Percentiles rank a stretch among this genome's conserved stretches.
Evolutionary conservation across 1,284 basidiomycete genomes (phyloP).

Genomic region (Ustilago xerochloae): DNA sequence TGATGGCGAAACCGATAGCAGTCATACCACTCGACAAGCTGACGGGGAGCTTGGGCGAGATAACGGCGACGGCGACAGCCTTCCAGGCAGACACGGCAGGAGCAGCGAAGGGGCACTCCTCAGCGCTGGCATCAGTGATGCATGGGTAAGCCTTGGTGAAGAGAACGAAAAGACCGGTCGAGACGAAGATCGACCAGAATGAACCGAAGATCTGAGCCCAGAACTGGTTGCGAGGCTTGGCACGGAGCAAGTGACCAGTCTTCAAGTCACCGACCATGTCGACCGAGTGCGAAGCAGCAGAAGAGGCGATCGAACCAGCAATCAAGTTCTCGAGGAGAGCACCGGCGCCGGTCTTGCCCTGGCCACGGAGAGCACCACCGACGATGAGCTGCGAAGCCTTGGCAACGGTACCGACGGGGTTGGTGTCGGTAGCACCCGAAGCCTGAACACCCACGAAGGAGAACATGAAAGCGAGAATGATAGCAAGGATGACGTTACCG

Average conservation of each 20-base stretch:
- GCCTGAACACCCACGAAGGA: slow-evolving; percentile 77
- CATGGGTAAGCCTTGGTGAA: slow-evolving; percentile 75
- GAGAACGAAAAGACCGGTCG: slow-evolving; percentile 55
- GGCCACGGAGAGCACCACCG: slow-evolving; percentile 56
- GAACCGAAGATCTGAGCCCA: slow-evolving; percentile 71
- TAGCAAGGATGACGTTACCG: slow-evolving; percentile 70
- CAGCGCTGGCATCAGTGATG: slow-evolving; percentile 70
- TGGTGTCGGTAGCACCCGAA: slow-evolving; percentile 62
- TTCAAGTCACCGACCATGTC: slow-evolving; percentile 82
- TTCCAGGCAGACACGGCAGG: slow-evolving; percentile 76
- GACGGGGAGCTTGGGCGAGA: slow-evolving; percentile 55
- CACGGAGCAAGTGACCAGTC: slow-evolving; percentile 77
- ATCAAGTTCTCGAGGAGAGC: slow-evolving; percentile 74
- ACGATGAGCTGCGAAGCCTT: slow-evolving; percentile 63
- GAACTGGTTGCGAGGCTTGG: slow-evolving; percentile 77
- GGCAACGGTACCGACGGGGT: slow-evolving; percentile 56
- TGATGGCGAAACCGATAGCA: slow-evolving; percentile 73
- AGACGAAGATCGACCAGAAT: slow-evolving; percentile 51
- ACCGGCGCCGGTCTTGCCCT: slow-evolving; percentile 71
- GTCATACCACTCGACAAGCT: slow-evolving; percentile 72
- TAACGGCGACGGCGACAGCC: slow-evolving; percentile 75
- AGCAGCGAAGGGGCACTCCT: slow-evolving; percentile 73
- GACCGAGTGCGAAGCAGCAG: slow-evolving; percentile 74
- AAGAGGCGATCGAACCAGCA: slow-evolving; percentile 74
- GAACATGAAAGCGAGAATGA: slow-evolving; percentile 74